These are phyloP conservation scores for Cinnamomum micranthum DNA, from an alignment of 164 flowering plant species.

Conservation along the genomic window DNA sequence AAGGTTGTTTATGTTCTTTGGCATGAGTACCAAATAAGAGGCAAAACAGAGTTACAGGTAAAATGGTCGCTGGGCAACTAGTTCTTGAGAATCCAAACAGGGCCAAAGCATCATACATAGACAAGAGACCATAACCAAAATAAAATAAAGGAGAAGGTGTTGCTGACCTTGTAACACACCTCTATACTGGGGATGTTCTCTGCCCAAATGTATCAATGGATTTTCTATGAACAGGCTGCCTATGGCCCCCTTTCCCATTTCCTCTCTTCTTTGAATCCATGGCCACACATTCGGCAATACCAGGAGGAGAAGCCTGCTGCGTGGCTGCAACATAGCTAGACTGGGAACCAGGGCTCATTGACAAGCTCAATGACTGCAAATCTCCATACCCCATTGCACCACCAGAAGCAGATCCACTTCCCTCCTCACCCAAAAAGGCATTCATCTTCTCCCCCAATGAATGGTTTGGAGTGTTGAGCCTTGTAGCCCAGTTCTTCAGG, in stretches of 20 bases:
- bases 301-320: slow-evolving; percentile 37
- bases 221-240: slow-evolving; percentile 71
- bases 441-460: slow-evolving; percentile 35
- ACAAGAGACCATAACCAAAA: not conserved
- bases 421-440: slow-evolving; percentile 23
- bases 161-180: slow-evolving; percentile 73
- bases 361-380: slow-evolving; percentile 68
- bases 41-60: too few species aligned
- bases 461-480: slow-evolving; percentile 24
- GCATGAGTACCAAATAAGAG: too few species aligned
- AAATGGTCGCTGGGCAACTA: too few species aligned
- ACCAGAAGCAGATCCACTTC: slow-evolving; percentile 28
- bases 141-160: not conserved
- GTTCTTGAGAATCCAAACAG: not conserved
- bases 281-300: slow-evolving; percentile 26
- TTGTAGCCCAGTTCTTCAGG: slow-evolving; percentile 42
- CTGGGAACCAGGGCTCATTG: slow-evolving; percentile 88
- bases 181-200: slow-evolving; percentile 82
- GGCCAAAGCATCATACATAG: not conserved
- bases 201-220: slow-evolving; percentile 86
- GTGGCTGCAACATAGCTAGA: slow-evolving; percentile 61
- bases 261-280: slow-evolving; percentile 64
- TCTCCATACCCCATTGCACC: slow-evolving; percentile 49
- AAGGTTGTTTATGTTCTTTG: too few species aligned
- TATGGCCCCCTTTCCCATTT: slow-evolving; percentile 41